Conservation (phyloP, 2,329 filamentous ascomycete species). For the Colletotrichum sp. region DNA sequence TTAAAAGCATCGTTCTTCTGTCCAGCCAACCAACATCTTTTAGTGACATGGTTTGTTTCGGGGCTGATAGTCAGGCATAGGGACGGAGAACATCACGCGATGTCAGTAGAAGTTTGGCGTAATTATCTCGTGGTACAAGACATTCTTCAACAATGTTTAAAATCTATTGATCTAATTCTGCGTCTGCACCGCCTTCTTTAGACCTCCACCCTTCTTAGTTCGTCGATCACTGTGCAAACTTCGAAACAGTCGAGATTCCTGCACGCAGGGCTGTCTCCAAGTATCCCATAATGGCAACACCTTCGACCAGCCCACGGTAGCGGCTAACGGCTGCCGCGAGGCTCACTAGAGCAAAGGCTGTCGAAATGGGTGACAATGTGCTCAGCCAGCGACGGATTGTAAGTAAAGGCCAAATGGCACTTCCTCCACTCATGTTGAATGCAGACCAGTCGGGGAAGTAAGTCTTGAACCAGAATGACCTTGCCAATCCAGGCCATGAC, state of each 20-base stretch:
- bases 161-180: neutral
- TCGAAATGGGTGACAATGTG: neutral
- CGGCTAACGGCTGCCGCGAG: neutral
- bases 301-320: neutral
- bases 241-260: neutral
- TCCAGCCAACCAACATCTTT: neutral
- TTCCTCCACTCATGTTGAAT: neutral
- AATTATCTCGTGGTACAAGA: neutral
- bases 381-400: neutral
- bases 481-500: conserved; percentile 37
- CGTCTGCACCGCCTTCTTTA: neutral
- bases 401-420: neutral
- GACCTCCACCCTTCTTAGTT: neutral
- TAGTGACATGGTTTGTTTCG: neutral
- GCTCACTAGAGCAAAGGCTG: neutral
- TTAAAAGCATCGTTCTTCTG: neutral
- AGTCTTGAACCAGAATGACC: conserved; percentile 30
- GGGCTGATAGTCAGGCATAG: neutral
- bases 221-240: neutral
- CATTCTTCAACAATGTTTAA: neutral
- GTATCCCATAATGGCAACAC: neutral
- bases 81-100: neutral
- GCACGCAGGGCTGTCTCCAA: neutral
- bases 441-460: neutral
- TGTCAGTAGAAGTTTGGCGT: neutral